Conservation (phyloP, 768 basidiomycete genomes). For the Pleurotus sapidus region DNA sequence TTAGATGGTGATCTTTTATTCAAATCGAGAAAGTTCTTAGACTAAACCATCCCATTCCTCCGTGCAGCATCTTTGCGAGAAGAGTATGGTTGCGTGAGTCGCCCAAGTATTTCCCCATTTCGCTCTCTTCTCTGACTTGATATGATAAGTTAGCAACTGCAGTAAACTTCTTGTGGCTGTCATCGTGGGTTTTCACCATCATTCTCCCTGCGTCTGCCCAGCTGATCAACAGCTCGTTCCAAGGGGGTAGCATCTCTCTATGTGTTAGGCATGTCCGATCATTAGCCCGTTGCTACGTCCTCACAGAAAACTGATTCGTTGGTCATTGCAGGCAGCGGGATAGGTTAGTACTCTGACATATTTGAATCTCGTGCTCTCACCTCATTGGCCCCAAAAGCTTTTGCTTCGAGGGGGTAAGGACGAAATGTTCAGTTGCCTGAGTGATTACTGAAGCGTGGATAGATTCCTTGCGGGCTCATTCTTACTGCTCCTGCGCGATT, state of each 20-base stretch:
- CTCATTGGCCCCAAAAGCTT: conserved; percentile 17
- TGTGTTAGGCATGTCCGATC: conserved; percentile 4
- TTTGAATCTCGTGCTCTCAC: neutral
- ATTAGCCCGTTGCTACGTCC: neutral
- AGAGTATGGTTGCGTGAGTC: conserved; percentile 25
- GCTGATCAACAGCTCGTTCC: neutral
- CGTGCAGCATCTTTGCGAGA: conserved; percentile 20
- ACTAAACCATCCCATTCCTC: neutral
- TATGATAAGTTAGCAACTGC: conserved; percentile 15
- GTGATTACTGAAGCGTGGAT: neutral
- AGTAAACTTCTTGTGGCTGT: conserved; percentile 13
- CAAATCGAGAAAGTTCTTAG: neutral
- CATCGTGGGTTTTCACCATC: conserved; percentile 15
- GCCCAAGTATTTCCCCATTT: neutral
- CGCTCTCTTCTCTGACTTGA: neutral
- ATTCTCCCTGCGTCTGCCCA: no score
- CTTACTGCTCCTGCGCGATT: conserved; percentile 14
- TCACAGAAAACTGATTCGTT: neutral
- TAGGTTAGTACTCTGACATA: neutral
- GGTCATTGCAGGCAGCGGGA: neutral
- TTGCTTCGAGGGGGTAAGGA: conserved; percentile 23
- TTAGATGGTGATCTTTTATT: conserved; percentile 24
- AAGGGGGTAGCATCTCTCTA: conserved; percentile 6
- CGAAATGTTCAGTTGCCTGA: conserved; percentile 6
- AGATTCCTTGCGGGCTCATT: conserved; percentile 24